phyloP scores from a whole-genome alignment of 345 rosid species.

The Streptanthus diversifolius region DNA sequence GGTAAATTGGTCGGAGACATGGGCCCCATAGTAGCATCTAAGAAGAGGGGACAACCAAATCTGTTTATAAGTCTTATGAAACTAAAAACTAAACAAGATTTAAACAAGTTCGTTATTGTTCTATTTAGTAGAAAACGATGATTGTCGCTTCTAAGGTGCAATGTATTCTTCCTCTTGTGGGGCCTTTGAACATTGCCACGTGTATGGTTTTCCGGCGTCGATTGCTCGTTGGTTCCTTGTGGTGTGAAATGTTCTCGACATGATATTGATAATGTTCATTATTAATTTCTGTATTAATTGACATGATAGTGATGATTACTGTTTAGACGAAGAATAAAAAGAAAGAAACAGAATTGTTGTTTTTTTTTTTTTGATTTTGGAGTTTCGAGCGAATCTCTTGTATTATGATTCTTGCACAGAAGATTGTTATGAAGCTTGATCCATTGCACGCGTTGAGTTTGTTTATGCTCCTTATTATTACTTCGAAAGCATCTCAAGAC shows the following conservation, averaged over 20 bases:
- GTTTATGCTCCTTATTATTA: not conserved
- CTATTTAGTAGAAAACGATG: constrained; percentile 18
- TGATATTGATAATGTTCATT: constrained; percentile 4
- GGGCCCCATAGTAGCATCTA: constrained; percentile 16
- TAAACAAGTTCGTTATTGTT: constrained; percentile 7
- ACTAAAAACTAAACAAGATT: constrained; percentile 10
- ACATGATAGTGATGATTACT: constrained; percentile 10
- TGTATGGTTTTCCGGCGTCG: constrained; percentile 25
- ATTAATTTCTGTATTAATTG: constrained; percentile 4
- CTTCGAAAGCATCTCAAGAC: constrained; percentile 4
- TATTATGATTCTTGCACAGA: constrained; percentile 25
- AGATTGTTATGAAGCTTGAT: constrained; percentile 14
- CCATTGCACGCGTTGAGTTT: constrained; percentile 24
- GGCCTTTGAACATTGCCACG: constrained; percentile 19
- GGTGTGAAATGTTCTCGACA: constrained; percentile 32
- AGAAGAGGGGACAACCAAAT: constrained; percentile 28
- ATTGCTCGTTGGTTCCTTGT: constrained; percentile 13
- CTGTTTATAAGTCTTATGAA: constrained; percentile 7
- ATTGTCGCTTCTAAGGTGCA: constrained; percentile 14
- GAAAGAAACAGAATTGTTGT: not conserved
- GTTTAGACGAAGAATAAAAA: not conserved
- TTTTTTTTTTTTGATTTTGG: not conserved
- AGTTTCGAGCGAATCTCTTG: constrained; percentile 25
- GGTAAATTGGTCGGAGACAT: constrained; percentile 24
- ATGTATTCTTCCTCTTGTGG: constrained; percentile 18